Conservation (phyloP, 139 green algal species). For the Chlorella sp. region DNA sequence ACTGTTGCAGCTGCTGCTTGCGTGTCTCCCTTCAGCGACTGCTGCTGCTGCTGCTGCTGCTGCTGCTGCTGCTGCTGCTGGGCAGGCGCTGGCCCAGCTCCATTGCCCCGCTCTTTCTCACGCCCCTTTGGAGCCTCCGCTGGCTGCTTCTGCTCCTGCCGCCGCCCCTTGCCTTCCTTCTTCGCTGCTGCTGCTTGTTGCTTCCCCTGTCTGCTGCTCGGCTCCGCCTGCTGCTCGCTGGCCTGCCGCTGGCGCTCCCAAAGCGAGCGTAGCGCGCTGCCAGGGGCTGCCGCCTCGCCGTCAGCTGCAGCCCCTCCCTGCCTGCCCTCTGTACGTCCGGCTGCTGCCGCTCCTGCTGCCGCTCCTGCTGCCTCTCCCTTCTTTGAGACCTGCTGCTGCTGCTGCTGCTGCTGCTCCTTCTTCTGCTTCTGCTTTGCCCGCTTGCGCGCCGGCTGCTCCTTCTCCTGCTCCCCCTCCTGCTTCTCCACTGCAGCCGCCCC, state of each 20-base stretch:
- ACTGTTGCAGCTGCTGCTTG: not conserved
- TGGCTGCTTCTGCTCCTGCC: slow-evolving; percentile 8
- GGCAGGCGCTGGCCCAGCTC: not conserved
- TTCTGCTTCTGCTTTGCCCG: not conserved
- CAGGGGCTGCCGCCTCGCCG: not conserved
- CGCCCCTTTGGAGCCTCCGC: not conserved
- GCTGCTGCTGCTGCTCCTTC: not conserved
- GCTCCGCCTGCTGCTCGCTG: not conserved
- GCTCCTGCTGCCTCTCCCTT: not conserved
- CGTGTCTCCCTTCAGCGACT: not conserved
- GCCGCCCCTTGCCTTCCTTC: not conserved
- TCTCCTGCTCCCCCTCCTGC: not conserved
- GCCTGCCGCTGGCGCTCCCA: slow-evolving; percentile 1
- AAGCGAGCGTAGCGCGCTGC: not conserved
- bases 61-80: not conserved
- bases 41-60: not conserved
- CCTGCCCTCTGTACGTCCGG: not conserved
- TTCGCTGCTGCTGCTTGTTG: not conserved
- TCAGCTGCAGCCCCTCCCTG: not conserved
- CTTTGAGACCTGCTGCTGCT: too few relatives aligned
- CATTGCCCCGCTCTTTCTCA: not conserved
- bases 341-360: not conserved
- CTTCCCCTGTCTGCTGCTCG: not conserved
- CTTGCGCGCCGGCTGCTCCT: not conserved
- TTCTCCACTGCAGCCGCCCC: not conserved